Evolutionary conservation across 1,284 basidiomycete genomes (phyloP), one percentile per base, ranked within the genome.

Genomic region (Ustilago nuda): DNA sequence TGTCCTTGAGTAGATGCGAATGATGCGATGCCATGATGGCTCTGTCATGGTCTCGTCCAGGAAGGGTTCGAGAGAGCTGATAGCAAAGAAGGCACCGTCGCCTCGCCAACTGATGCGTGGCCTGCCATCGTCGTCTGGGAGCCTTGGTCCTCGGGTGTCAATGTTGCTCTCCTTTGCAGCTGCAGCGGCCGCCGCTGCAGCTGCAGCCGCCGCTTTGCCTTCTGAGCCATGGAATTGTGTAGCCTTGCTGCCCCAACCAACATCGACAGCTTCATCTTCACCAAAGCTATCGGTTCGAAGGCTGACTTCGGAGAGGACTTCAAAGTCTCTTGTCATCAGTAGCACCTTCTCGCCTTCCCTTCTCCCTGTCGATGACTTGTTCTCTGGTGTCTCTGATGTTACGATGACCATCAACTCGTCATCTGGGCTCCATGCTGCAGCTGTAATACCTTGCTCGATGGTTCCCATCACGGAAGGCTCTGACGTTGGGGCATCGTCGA

Each of bases 201-300:
- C 81, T 30, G 86, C 81, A 0, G 94, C 93, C 4, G 93, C 93
- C 9, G 90, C 88, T 86, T 98, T 99, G 35, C 97, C 97, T 4
- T 95, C 89, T 0, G 94, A 95, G 13, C 97, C 97, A 80, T 98
- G 95, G 85, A 99, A 99, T 85, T 99, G 97, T 0, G 97, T 99
- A 81, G 93, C 90, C 83, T 96, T 97, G 4, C 93, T 94, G 35
- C 97, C 97, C 97, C 97, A 99, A 9, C 97, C 97, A 61, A 98
- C 93, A 79, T 95, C 94, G 81, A 98, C 94, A 7, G 93, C 94
- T 45, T 91, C 90, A 85, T 94, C 94, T 89, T 95, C 91, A 50
- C 96, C 96, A 76, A 95, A 95, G 48, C 93, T 92, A 43, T 88
- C 85, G 0, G 91, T 90, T 65, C 92, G 89, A 1, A 98, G 86